Conservation (phyloP, 768 basidiomycete species). For the Lyophyllum shimeji region DNA sequence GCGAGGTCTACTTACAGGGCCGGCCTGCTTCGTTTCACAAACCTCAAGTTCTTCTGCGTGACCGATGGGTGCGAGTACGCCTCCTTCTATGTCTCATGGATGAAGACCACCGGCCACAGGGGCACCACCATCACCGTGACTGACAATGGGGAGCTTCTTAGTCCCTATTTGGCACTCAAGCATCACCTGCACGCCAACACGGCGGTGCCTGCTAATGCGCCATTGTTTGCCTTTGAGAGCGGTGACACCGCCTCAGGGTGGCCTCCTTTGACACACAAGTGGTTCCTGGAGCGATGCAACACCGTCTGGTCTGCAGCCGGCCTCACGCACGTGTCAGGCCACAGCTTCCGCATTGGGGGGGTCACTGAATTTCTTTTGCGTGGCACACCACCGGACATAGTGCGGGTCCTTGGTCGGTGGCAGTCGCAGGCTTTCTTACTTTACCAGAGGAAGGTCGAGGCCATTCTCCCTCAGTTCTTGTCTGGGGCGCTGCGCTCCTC, state of each 20-base stretch:
- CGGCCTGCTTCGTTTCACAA: too few relatives aligned
- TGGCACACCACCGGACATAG: neutral
- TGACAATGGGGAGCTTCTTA: neutral
- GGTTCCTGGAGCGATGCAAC: constrained; percentile 1
- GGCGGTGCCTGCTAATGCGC: neutral
- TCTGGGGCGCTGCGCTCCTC: neutral
- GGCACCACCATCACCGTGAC: constrained; percentile 27
- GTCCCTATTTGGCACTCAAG: neutral
- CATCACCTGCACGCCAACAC: constrained; percentile 2
- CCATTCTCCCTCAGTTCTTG: constrained; percentile 2
- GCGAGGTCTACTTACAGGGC: neutral
- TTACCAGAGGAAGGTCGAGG: constrained; percentile 6
- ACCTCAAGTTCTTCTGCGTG: too few relatives aligned
- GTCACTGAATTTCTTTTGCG: constrained; percentile 3
- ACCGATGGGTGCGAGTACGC: constrained; percentile 2
- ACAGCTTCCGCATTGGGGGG: constrained; percentile 3
- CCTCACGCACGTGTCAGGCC: neutral
- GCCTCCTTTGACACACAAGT: constrained; percentile 11
- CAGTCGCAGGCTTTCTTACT: constrained; percentile 7
- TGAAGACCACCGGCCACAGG: constrained; percentile 25
- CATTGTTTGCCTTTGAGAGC: neutral
- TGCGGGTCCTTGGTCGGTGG: constrained; percentile 2
- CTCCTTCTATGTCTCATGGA: constrained; percentile 32
- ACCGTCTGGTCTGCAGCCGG: constrained; percentile 1
- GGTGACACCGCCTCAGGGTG: constrained; percentile 16